These are phyloP conservation scores for Eustoma russellianum DNA, from an alignment of 257 asterid species.

Conservation along the genomic window DNA sequence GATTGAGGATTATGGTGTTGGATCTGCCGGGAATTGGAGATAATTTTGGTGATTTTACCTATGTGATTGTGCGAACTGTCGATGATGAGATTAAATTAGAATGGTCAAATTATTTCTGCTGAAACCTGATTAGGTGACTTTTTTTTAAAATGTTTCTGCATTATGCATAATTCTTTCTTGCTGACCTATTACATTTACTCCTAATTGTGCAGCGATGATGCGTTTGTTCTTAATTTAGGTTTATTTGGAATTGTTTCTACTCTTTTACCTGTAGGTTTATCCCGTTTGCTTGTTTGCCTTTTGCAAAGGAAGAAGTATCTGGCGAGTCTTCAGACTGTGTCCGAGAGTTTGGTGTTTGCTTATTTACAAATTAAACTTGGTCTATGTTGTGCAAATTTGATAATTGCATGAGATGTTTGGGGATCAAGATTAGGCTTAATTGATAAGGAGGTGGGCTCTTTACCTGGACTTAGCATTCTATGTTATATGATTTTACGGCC, in stretches of 20 bases:
- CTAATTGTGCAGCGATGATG: not conserved
- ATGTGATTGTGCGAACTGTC: not conserved
- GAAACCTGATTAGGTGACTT: conserved; percentile 3
- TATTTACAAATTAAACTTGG: not conserved
- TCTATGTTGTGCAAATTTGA: not conserved
- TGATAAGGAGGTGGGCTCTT: not conserved
- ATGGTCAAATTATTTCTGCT: not conserved
- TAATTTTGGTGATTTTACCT: conserved; percentile 2
- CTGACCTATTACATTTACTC: no score
- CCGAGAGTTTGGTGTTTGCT: not conserved
- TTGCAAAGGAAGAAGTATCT: not conserved
- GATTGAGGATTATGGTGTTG: conserved; percentile 6
- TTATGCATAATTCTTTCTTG: no score
- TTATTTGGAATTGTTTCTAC: not conserved
- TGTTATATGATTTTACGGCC: not conserved
- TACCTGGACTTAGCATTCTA: not conserved
- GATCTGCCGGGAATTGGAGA: conserved; percentile 12
- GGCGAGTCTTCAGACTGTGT: not conserved
- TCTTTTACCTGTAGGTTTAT: not conserved
- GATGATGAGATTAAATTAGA: not conserved
- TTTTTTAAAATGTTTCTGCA: not conserved
- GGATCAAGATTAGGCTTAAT: not conserved
- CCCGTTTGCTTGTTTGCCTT: not conserved
- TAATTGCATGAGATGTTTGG: not conserved
- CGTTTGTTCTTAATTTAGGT: not conserved